A percentile compares a stretch with the other conserved stretches of the same genome.
Evolutionary conservation across 202 grass and related monocot species (phyloP).

Genomic region (Musa balbisiana): DNA sequence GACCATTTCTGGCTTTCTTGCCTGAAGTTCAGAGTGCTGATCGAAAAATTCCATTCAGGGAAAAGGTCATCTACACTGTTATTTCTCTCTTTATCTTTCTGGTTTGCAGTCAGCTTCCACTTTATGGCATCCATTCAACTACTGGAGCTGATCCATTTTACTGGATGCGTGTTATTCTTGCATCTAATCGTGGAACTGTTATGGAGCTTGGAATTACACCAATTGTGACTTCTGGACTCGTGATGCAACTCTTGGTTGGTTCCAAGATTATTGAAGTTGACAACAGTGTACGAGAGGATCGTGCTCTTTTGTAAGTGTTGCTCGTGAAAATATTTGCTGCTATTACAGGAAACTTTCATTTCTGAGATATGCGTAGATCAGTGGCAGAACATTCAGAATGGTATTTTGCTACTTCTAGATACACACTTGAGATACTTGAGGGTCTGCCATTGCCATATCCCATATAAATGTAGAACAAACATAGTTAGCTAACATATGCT

Average conservation of each 20-base stretch:
- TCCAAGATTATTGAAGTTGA: constrained; percentile 19
- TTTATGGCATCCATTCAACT: constrained; percentile 20
- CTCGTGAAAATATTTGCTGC: background rate
- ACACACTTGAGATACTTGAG: too few relatives aligned
- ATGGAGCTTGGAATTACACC: constrained; percentile 26
- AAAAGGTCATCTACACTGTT: constrained; percentile 17
- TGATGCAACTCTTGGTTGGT: constrained; percentile 15
- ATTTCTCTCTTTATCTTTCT: constrained; percentile 19
- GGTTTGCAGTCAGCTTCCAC: constrained; percentile 19
- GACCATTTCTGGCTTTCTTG: constrained; percentile 13
- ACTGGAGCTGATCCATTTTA: constrained; percentile 9
- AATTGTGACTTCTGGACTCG: constrained; percentile 9
- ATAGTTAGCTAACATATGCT: too few relatives aligned
- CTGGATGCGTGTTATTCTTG: constrained; percentile 21
- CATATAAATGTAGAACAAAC: too few relatives aligned
- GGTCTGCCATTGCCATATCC: too few relatives aligned
- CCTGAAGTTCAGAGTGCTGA: constrained; percentile 16
- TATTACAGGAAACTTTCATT: background rate
- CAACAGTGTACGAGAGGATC: constrained; percentile 15
- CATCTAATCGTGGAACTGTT: constrained; percentile 11
- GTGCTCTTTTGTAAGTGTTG: constrained; percentile 5
- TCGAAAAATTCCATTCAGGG: constrained; percentile 10
- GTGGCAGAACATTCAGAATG: too few relatives aligned
- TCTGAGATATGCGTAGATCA: too few relatives aligned
- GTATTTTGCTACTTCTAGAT: too few relatives aligned